Percentiles rank a stretch among this genome's conserved stretches.
Evolutionary conservation across 208 protist species (phyloP).

Genomic region (Leishmania turanica): DNA sequence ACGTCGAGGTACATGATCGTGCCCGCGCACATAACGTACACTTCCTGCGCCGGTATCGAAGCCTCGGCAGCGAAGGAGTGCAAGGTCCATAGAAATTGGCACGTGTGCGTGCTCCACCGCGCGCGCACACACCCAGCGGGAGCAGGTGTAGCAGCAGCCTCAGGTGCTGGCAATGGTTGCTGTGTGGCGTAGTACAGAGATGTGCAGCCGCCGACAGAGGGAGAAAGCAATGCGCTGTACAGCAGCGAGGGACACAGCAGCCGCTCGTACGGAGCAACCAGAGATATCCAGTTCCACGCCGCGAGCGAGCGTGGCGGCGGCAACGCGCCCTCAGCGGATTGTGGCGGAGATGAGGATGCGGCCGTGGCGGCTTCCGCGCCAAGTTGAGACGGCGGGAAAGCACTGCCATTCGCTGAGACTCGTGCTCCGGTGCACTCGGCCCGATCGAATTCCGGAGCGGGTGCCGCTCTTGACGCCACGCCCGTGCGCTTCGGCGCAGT

Average conservation of each 20-base stretch:
- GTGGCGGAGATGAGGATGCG: background rate
- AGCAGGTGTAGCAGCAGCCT: background rate
- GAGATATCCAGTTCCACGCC: conserved; percentile 32
- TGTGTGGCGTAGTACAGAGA: conserved; percentile 18
- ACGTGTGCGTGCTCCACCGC: conserved; percentile 27
- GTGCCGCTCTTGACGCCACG: background rate
- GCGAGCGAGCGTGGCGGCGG: conserved; percentile 22
- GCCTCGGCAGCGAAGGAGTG: conserved; percentile 33
- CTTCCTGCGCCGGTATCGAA: conserved; percentile 52
- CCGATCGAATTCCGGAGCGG: too few species aligned
- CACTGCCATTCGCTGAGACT: background rate
- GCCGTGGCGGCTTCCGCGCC: background rate
- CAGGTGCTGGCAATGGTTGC: background rate
- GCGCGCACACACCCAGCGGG: conserved; percentile 1
- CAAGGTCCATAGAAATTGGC: conserved; percentile 31
- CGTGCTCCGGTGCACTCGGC: background rate
- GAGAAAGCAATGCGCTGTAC: conserved; percentile 53
- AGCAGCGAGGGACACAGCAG: conserved; percentile 65
- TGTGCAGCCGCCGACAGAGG: conserved; percentile 18
- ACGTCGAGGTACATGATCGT: conserved; percentile 59
- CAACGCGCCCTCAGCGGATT: background rate
- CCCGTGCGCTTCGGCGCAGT: background rate
- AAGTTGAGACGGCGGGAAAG: background rate
- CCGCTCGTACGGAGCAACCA: conserved; percentile 56
- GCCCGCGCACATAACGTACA: conserved; percentile 50